Conservation (phyloP, 1,284 basidiomycete genomes). For the Ganoderma meredithae region DNA sequence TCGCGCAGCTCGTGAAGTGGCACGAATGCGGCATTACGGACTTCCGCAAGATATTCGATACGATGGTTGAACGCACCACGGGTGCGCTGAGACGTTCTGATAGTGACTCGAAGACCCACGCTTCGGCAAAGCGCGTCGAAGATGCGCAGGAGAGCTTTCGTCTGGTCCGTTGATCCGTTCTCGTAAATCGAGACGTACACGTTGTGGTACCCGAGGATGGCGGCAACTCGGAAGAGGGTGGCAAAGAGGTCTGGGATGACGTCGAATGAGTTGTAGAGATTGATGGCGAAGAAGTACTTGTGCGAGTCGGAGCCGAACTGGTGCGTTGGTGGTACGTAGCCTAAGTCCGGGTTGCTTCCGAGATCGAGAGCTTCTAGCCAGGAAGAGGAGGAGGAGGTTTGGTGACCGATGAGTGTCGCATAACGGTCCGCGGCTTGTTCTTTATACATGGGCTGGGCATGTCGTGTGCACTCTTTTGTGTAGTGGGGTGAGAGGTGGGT, state of each 20-base stretch:
- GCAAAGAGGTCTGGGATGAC: slow-evolving; percentile 95
- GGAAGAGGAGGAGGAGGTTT: slow-evolving; percentile 61
- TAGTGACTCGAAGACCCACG: slow-evolving; percentile 90
- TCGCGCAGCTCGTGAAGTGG: slow-evolving; percentile 93
- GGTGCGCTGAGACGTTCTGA: slow-evolving; percentile 89
- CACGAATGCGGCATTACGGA: slow-evolving; percentile 93
- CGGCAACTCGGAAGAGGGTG: slow-evolving; percentile 91
- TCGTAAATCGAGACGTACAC: slow-evolving; percentile 98
- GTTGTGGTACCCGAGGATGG: slow-evolving; percentile 93
- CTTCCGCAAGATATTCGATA: slow-evolving; percentile 97
- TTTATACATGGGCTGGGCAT: slow-evolving; percentile 82
- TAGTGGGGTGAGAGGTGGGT: slow-evolving; percentile 88
- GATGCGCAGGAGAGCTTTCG: slow-evolving; percentile 91
- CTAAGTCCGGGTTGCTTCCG: slow-evolving; percentile 51
- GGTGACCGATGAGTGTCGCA: slow-evolving; percentile 80
- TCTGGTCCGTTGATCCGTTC: slow-evolving; percentile 96
- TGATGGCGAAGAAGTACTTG: slow-evolving; percentile 99
- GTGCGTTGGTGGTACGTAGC: slow-evolving; percentile 50
- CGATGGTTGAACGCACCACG: slow-evolving; percentile 97
- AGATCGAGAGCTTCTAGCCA: slow-evolving; percentile 67
- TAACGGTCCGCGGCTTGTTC: slow-evolving; percentile 89
- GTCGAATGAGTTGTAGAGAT: slow-evolving; percentile 98
- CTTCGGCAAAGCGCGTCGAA: slow-evolving; percentile 90
- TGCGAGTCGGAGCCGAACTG: slow-evolving; percentile 68
- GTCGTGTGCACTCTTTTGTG: slow-evolving; percentile 88